Base-by-base conservation (phyloP, 768 basidiomycete genomes). In the Phlegmacium glaucopus region DNA sequence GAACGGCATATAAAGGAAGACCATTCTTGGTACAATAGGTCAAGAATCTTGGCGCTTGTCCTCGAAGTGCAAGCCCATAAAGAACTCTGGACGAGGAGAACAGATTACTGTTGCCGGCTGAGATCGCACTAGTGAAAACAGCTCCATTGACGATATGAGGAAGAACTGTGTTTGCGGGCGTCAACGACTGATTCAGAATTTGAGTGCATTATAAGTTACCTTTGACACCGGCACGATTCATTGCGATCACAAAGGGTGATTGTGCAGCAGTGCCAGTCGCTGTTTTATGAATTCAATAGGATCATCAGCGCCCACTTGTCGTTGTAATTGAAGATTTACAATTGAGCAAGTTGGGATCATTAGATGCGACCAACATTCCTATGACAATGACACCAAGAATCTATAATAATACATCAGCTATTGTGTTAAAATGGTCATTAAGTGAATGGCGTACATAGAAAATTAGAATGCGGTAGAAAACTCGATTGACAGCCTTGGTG, bases 191-290 rank as follows among this genome's bases (percentile, higher is more conserved):
- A 22, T 3, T 22, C 22, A 22, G 22, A 5, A 22, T 3, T 22
- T 22, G 22, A 5, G 22, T 22, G 5, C 2, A 22, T 22, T 5
- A 22, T 22, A 22, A 22, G 22, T 22, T 22, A 22, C 22, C 81
- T 69, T 78, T 82, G 60, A 90, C 78, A 10, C 89, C 86, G 1
- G 87, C 84, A 34, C 77, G 74, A 38, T 68, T 75, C 54, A 93
- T 82, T 15, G 89, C 90, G 52, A 93, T 85, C 45, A 93, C 90
- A 65, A 89, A 94, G 3, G 91, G 91, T 4, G 88, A 90, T 44
- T 83, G 63, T 1, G 84, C 80, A n/a, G 89, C 90, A 38, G 78
- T 87, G 42, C 80, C 79, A 22, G 72, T 60, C 2, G 49, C 76
- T 66, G 54, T 29, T 40, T 27, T 45, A 41, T 39, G 32, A 34